Conservation (phyloP, 345 rosid species). For the Stellera chamaejasme region DNA sequence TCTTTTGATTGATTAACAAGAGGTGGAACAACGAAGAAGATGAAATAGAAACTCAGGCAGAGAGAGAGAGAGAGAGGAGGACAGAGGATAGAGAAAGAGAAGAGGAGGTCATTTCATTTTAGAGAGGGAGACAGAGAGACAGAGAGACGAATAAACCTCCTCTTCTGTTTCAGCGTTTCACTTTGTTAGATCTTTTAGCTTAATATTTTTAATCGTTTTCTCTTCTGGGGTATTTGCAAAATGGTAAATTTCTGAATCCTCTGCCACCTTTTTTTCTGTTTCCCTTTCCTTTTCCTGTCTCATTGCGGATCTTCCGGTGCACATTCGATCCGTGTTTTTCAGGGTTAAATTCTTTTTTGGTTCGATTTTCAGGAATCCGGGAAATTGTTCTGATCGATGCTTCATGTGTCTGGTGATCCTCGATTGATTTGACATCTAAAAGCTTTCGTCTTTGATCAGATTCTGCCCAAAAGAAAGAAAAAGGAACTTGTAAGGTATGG, state of each 20-base stretch:
- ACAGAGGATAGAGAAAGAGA: constrained; percentile 14
- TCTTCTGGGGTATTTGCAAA: constrained; percentile 47
- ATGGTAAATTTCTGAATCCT: constrained; percentile 42
- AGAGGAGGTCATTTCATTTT: constrained; percentile 5
- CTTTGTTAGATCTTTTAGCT: constrained; percentile 66
- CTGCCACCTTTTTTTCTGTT: constrained; percentile 5
- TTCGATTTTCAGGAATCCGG: constrained; percentile 22
- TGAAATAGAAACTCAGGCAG: constrained; percentile 26
- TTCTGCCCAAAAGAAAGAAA: constrained; percentile 29
- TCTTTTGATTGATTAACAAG: constrained; percentile 46
- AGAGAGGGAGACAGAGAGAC: constrained; percentile 13
- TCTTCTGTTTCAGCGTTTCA: constrained; percentile 46
- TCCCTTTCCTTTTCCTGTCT: background rate
- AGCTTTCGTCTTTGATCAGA: constrained; percentile 42
- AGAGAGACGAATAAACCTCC: constrained; percentile 36
- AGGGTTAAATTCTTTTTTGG: constrained; percentile 13
- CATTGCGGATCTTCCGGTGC: constrained; percentile 24
- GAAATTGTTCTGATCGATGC: constrained; percentile 30
- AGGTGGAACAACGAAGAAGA: constrained; percentile 52
- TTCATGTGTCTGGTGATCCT: constrained; percentile 48
- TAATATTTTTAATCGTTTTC: constrained; percentile 27
- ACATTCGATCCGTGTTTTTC: constrained; percentile 15
- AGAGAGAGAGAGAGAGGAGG: constrained; percentile 22
- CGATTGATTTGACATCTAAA: constrained; percentile 44
- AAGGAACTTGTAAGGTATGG: constrained; percentile 28